phyloP scores from a whole-genome alignment of 805 yeast species.

The Soucietia sequanensis region DNA sequence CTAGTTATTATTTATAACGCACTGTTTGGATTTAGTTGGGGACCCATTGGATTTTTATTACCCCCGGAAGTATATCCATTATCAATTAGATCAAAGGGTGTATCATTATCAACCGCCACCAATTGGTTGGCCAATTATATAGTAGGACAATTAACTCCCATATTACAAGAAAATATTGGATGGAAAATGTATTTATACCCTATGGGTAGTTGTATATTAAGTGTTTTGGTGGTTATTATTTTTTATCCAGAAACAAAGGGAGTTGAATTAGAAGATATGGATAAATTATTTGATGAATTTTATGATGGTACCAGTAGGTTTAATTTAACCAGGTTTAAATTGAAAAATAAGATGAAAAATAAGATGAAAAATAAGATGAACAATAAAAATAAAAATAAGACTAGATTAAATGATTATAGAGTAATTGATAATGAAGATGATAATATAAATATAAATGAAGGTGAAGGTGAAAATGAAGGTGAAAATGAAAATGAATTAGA shows the following conservation, averaged over 20 bases:
- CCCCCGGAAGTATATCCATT: conserved; percentile 46
- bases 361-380: background rate
- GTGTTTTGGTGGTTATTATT: conserved; percentile 31
- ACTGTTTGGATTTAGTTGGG: conserved; percentile 46
- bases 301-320: conserved; percentile 14
- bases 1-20: conserved; percentile 44
- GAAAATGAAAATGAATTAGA: conserved; percentile 9
- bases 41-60: conserved; percentile 44
- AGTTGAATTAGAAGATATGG: conserved; percentile 43
- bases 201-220: conserved; percentile 34
- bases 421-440: no score
- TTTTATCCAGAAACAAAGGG: conserved; percentile 47
- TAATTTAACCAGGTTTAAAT: no score
- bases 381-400: background rate
- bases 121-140: conserved; percentile 46
- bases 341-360: background rate
- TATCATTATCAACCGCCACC: conserved; percentile 43
- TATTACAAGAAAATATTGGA: conserved; percentile 36
- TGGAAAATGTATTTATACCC: conserved; percentile 45
- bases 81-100: conserved; percentile 43
- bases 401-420: no score
- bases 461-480: conserved; percentile 7
- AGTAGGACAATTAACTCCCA: conserved; percentile 46
- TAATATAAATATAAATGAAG: no score
- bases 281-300: conserved; percentile 34